phyloP scores from a whole-genome alignment of 1,284 basidiomycete genomes.

The Ceratobasidium sp. region DNA sequence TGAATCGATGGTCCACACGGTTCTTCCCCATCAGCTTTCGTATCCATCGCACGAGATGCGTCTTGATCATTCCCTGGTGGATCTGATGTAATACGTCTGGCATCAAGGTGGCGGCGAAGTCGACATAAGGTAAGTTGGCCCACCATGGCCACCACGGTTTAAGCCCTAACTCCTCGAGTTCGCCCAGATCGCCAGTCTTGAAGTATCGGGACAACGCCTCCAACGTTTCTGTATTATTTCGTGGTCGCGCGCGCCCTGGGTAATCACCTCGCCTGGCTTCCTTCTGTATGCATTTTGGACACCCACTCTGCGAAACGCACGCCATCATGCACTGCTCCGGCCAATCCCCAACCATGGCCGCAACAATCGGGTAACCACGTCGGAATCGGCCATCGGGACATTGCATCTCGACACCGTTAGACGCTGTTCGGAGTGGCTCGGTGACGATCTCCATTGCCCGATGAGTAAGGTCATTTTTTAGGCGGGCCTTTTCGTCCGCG shows the following conservation, averaged over 20 bases:
- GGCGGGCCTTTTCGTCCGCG: not conserved
- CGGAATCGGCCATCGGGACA: slow-evolving; percentile 21
- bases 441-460: not conserved
- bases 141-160: slow-evolving; percentile 51
- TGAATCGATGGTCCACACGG: too few relatives aligned
- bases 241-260: not conserved
- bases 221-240: not conserved
- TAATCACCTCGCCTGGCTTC: not conserved
- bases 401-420: not conserved
- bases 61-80: slow-evolving; percentile 36
- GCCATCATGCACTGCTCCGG: slow-evolving; percentile 8
- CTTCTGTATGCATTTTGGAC: slow-evolving; percentile 8
- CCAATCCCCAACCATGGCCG: not conserved
- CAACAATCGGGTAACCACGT: not conserved
- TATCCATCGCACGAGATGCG: slow-evolving; percentile 51
- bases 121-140: slow-evolving; percentile 38
- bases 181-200: not conserved
- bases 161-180: not conserved
- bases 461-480: slow-evolving; percentile 37
- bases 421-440: not conserved
- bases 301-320: not conserved
- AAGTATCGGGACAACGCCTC: not conserved
- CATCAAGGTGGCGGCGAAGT: not conserved
- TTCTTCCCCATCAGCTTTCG: too few relatives aligned
- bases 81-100: not conserved